Evolutionary conservation across 2,329 filamentous ascomycete species (phyloP).

Genomic region (Drechslerella dactyloides): DNA sequence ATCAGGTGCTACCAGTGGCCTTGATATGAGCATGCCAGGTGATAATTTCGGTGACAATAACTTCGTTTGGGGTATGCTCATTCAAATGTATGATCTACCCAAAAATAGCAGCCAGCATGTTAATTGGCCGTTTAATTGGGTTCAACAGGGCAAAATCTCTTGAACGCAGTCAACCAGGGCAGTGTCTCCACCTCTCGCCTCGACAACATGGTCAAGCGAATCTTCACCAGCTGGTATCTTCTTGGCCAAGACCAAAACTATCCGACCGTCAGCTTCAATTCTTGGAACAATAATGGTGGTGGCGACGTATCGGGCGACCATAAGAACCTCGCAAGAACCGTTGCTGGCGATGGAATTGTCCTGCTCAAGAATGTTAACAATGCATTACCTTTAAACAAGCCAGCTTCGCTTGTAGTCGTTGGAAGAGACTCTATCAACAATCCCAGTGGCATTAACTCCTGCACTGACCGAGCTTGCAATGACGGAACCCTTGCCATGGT

Average conservation of each 20-base stretch:
- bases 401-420: conserved; percentile 76
- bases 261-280: conserved; percentile 74
- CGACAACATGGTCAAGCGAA: conserved; percentile 90
- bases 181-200: conserved; percentile 85
- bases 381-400: conserved; percentile 76
- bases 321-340: conserved; percentile 72
- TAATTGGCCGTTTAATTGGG: too few species aligned
- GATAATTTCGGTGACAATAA: conserved; percentile 79
- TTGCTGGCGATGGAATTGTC: conserved; percentile 81
- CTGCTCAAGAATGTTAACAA: conserved; percentile 82
- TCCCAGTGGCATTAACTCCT: conserved; percentile 77
- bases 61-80: conserved; percentile 72
- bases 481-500: conserved; percentile 66
- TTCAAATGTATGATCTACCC: conserved; percentile 68
- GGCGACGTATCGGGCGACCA: conserved; percentile 75
- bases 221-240: conserved; percentile 71
- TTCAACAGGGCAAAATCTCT: conserved; percentile 68
- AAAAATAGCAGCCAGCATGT: neutral
- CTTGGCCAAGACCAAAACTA: conserved; percentile 67
- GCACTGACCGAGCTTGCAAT: conserved; percentile 69
- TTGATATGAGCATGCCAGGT: conserved; percentile 89
- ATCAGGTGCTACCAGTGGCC: conserved; percentile 61
- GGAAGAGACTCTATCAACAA: conserved; percentile 84
- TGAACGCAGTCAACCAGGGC: conserved; percentile 84
- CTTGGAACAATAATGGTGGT: conserved; percentile 80